Percentiles rank a stretch among this genome's conserved stretches.
phyloP scores from a whole-genome alignment of 495 filamentous ascomycete genomes.

The Penicillium flavigenum region DNA sequence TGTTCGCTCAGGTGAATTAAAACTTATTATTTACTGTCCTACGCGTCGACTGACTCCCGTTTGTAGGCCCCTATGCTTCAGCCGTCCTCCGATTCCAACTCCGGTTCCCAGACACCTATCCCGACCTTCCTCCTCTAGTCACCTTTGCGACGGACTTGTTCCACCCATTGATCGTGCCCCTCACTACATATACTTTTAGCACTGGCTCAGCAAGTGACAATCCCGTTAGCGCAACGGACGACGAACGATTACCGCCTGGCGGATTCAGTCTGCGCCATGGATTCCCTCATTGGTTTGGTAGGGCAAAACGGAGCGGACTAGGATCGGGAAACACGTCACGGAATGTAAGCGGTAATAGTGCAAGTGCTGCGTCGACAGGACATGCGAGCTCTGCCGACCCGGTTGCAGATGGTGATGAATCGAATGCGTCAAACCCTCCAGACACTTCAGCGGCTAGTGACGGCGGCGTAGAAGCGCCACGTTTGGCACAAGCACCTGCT shows the following conservation, averaged over 20 bases:
- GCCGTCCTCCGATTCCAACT: constrained; percentile 89
- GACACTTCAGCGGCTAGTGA: constrained; percentile 3
- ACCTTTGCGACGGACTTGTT: constrained; percentile 90
- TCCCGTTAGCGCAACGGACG: constrained; percentile 76
- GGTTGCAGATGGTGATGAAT: constrained; percentile 3
- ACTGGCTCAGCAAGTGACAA: constrained; percentile 66
- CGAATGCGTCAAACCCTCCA: background rate
- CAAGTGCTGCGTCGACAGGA: constrained; percentile 1
- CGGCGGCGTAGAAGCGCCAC: constrained; percentile 8
- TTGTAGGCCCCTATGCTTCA: constrained; percentile 77
- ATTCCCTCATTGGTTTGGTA: constrained; percentile 84
- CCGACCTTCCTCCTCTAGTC: constrained; percentile 73
- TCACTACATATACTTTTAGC: constrained; percentile 87
- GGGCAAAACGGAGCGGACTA: constrained; percentile 33
- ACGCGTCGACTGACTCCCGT: background rate
- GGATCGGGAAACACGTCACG: constrained; percentile 37
- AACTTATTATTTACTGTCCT: background rate
- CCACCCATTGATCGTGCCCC: constrained; percentile 85
- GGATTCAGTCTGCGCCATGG: constrained; percentile 86
- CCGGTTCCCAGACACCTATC: constrained; percentile 80
- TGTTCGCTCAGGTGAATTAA: constrained; percentile 70
- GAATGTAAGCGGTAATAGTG: constrained; percentile 37
- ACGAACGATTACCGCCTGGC: constrained; percentile 78
- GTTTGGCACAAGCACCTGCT: constrained; percentile 20
- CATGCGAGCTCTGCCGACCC: background rate